These are phyloP conservation scores for Dioszegia crocea DNA, from an alignment of 768 basidiomycete species.

Conservation along the genomic window DNA sequence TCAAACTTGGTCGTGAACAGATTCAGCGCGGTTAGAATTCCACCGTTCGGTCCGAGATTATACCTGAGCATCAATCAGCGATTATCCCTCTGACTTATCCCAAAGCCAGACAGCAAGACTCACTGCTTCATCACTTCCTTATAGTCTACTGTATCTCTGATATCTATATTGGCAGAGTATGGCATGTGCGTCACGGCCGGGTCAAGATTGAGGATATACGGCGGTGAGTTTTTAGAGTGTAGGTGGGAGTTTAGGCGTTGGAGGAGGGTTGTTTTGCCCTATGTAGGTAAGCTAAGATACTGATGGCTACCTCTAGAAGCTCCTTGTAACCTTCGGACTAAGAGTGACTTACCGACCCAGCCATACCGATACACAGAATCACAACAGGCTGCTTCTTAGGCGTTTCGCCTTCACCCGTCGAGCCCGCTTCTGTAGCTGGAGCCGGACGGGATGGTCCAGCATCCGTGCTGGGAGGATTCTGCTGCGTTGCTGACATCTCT, in stretches of 20 bases:
- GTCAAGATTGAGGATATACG: conserved; percentile 96
- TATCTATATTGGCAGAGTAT: conserved; percentile 96
- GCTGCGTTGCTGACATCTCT: not conserved
- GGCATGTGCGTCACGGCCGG: conserved; percentile 88
- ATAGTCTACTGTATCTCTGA: conserved; percentile 95
- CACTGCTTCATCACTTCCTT: conserved; percentile 99
- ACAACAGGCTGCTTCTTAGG: conserved; percentile 61
- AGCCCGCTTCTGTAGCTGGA: not conserved
- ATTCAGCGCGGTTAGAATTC: conserved; percentile 93
- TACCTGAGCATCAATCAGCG: conserved; percentile 59
- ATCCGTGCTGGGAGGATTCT: not conserved
- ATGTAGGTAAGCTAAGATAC: no score
- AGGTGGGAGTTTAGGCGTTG: conserved; percentile 90
- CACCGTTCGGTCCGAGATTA: conserved; percentile 96
- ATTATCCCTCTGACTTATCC: no score
- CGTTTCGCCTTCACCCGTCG: not conserved
- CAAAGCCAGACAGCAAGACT: conserved; percentile 53
- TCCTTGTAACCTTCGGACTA: not conserved
- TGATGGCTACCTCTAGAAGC: no score
- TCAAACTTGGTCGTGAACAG: conserved; percentile 99
- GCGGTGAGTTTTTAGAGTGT: conserved; percentile 63
- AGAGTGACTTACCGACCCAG: conserved; percentile 60
- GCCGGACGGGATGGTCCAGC: conserved; percentile 14
- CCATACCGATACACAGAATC: conserved; percentile 92
- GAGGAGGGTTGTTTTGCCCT: conserved; percentile 94